Base-by-base conservation (phyloP, 495 filamentous ascomycete species). In the Lasiosphaeris hirsuta region DNA sequence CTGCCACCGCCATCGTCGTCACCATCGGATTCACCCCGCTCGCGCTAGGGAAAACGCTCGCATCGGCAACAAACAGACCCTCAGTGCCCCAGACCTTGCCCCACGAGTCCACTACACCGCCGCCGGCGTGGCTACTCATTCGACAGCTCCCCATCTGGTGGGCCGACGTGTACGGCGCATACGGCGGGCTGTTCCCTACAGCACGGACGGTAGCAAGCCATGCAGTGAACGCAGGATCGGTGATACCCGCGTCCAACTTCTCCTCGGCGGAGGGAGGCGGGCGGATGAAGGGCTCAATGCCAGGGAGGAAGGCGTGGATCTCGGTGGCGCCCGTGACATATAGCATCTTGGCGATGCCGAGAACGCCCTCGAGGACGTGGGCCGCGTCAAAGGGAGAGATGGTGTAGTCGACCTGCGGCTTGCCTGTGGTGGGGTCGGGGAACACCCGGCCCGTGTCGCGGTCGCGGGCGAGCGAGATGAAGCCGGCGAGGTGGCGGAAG, bases 11-110 rank as follows among this genome's bases (percentile, higher is more conserved):
- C 91, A 96, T 94, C 54, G 80, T 87, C 43, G 91, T 96, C 36
- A 96, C 74, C 92, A 96, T 96, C 3, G 92, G 93, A 68, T 96
- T 96, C 10, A 95, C 92, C 5, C 93, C 93, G 61, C 87, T 91
- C 5, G 92, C 91, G 54, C 85, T 89, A 0, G 93, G 93, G 60
- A 96, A 91, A 0, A 96, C 85, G 61, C 90, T 95, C 30, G 90
- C 88, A 76, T 97, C 93, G 2, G 86, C 81, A 2, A 96, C 84
- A 65, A 87, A 94, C 61, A 96, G 57, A 0, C 83, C 85, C 45
- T 86, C 73, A 0, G 81, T 78, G 0, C 84, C 91, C 90, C 90
- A 96, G 3, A 94, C 90, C 61, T 78, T 80, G 0, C 91, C 90
- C 46, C 78, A 72, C 0, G 83, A 73, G 68, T 92, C 86, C 3